A percentile compares a stretch with the other conserved stretches of the same genome.
phyloP scores from a whole-genome alignment of 2,329 filamentous ascomycete species.

The Fusarium pseudoanthophilum region DNA sequence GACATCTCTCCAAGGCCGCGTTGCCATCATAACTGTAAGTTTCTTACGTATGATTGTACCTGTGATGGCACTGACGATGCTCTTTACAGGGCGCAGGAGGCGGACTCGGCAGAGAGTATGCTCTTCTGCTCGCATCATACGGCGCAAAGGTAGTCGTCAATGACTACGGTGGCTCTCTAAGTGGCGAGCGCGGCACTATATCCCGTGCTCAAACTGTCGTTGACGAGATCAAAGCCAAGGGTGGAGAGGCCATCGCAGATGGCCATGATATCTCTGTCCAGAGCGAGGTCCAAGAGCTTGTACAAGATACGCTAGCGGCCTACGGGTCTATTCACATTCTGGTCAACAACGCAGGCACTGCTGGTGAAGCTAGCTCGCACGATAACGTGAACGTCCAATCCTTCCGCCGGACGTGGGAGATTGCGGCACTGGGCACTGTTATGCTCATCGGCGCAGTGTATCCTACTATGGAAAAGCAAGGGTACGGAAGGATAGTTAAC shows the following conservation, averaged over 20 bases:
- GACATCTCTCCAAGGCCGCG: not conserved
- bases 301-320: not conserved
- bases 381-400: not conserved
- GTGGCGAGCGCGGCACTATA: not conserved
- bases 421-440: not conserved
- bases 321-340: not conserved
- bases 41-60: fast-evolving
- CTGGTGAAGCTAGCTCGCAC: not conserved
- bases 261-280: not conserved
- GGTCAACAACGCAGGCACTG: not conserved
- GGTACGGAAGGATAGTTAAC: not conserved
- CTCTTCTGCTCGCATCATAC: not conserved
- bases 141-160: not conserved
- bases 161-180: not conserved
- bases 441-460: not conserved
- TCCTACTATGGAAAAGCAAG: not conserved
- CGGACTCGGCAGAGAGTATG: not conserved
- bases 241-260: not conserved
- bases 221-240: not conserved
- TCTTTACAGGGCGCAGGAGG: not conserved
- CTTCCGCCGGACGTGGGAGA: not conserved
- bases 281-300: not conserved
- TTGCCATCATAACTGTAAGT: not conserved
- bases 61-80: not conserved
- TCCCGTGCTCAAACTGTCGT: not conserved